A percentile compares a stretch with the other conserved stretches of the same genome.
Conservation (phyloP, 305 asterid genomes). For the Rubia peregrina region DNA sequence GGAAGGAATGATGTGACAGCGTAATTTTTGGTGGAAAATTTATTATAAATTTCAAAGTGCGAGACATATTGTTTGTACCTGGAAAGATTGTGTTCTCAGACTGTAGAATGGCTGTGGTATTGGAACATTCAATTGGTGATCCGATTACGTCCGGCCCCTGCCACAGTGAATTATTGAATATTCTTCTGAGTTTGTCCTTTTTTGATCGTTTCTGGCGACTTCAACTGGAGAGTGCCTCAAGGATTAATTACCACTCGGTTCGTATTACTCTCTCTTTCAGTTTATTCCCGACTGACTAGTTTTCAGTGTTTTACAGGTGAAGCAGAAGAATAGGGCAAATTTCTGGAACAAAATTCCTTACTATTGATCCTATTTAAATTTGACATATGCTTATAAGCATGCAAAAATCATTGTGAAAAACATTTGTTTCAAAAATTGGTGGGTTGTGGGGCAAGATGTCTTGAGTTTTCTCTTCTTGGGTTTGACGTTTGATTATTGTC, state of each 20-base stretch:
- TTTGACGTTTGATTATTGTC: constrained; percentile 37
- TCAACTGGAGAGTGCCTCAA: constrained; percentile 50
- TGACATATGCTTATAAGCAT: constrained; percentile 11
- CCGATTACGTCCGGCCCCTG: constrained; percentile 68
- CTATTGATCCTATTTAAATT: not conserved
- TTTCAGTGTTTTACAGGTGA: constrained; percentile 70
- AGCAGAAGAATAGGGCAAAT: constrained; percentile 11
- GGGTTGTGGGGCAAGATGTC: constrained; percentile 19
- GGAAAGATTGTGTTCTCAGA: constrained; percentile 60
- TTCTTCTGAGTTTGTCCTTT: constrained; percentile 57
- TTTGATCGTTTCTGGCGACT: constrained; percentile 57
- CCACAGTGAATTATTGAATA: constrained; percentile 79
- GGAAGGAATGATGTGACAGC: constrained; percentile 95
- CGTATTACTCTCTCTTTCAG: constrained; percentile 81
- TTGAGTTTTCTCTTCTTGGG: constrained; percentile 17
- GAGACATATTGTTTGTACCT: constrained; percentile 71
- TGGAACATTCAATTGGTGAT: constrained; percentile 81
- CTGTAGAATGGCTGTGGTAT: constrained; percentile 93
- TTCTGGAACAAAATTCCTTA: not conserved
- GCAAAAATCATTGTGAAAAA: constrained; percentile 16
- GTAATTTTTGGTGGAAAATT: constrained; percentile 67
- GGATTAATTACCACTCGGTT: constrained; percentile 71
- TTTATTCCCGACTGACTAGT: constrained; percentile 62
- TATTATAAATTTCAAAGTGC: constrained; percentile 56
- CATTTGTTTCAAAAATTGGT: constrained; percentile 16